Conservation (phyloP, 2,329 filamentous ascomycete species). For the Calonectria leucothoes region DNA sequence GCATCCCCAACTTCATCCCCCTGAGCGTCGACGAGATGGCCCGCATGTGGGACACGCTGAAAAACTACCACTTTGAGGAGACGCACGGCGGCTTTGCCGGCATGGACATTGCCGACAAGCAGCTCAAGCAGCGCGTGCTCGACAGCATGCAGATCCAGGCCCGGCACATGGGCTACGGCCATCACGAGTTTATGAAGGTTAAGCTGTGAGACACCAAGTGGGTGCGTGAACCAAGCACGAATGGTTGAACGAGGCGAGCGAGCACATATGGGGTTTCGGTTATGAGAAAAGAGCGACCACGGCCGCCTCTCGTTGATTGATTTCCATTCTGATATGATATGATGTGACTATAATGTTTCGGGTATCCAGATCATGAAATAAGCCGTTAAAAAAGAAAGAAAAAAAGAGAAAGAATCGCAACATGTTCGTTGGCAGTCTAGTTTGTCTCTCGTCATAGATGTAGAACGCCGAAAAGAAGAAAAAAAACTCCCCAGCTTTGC, state of each 20-base stretch:
- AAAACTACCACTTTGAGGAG: conserved; percentile 69
- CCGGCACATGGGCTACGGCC: conserved; percentile 58
- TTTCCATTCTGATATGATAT: conserved; percentile 18
- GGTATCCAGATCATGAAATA: conserved; percentile 12
- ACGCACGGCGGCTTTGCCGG: conserved; percentile 76
- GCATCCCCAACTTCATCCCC: conserved; percentile 80
- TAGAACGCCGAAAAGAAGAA: no score
- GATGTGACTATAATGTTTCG: neutral
- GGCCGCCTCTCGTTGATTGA: neutral
- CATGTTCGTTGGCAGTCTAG: conserved; percentile 11
- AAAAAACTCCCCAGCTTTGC: conserved; percentile 2
- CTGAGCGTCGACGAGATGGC: conserved; percentile 72
- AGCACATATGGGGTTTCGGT: neutral
- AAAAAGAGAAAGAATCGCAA: neutral
- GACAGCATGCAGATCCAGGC: conserved; percentile 84
- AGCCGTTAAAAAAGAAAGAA: neutral
- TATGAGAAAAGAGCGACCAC: neutral
- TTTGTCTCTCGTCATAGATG: neutral
- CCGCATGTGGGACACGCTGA: conserved; percentile 77
- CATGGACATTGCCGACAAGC: conserved; percentile 67
- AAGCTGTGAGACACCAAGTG: conserved; percentile 24
- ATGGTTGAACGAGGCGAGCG: neutral
- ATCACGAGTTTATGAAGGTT: conserved; percentile 52
- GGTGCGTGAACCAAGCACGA: neutral
- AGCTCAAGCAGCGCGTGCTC: conserved; percentile 73